phyloP scores from a whole-genome alignment of 345 rosid genomes.

The Eucalyptus melliodora region DNA sequence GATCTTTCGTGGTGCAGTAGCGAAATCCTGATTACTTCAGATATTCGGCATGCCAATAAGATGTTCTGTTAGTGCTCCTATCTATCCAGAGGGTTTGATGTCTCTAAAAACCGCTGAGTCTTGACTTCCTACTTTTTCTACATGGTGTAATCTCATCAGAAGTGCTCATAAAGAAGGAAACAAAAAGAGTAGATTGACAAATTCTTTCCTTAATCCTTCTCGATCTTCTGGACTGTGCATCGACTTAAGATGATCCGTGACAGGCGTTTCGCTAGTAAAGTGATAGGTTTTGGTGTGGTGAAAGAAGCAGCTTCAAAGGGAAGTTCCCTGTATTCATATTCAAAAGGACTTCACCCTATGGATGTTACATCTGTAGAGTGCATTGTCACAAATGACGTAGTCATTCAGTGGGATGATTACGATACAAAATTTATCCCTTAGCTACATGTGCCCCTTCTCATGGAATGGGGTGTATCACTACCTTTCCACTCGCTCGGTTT shows the following conservation, averaged over 20 bases:
- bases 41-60: background rate
- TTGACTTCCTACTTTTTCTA: background rate
- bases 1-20: background rate
- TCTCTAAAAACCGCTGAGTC: background rate
- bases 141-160: background rate
- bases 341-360: background rate
- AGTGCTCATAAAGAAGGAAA: background rate
- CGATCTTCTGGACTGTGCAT: background rate
- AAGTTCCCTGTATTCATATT: background rate
- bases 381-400: background rate
- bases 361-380: background rate
- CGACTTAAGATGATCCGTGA: background rate
- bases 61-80: background rate
- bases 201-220: background rate
- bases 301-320: background rate
- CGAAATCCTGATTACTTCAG: background rate
- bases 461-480: constrained; percentile 67
- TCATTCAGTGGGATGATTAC: background rate
- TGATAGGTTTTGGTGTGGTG: background rate
- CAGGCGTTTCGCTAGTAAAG: background rate
- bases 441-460: background rate
- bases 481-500: constrained; percentile 68
- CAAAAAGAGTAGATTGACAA: background rate
- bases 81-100: background rate
- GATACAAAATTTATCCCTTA: background rate